phyloP scores from a whole-genome alignment of 108 stramenopile species.

The Nitzschia inconspicua region DNA sequence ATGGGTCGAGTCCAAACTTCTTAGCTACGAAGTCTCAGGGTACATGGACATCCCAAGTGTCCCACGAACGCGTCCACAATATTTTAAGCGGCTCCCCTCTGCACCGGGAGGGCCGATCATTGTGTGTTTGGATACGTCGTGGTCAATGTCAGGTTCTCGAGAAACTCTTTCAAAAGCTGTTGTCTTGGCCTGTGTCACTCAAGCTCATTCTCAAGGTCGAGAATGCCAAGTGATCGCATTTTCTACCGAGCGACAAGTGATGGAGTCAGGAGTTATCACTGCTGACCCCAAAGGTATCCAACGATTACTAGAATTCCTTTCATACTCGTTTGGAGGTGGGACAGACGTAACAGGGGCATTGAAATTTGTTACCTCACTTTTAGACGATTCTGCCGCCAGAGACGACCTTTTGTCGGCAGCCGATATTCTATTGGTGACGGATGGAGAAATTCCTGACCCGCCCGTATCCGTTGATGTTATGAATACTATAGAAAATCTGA shows the following conservation, averaged over 20 bases:
- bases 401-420: constrained; percentile 28
- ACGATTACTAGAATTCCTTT: constrained; percentile 60
- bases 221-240: constrained; percentile 68
- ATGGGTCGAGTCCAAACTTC: constrained; percentile 58
- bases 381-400: too few species aligned
- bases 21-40: constrained; percentile 65
- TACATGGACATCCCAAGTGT: constrained; percentile 57
- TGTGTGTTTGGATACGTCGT: constrained; percentile 78
- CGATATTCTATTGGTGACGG: constrained; percentile 71
- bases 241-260: constrained; percentile 44
- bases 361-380: constrained; percentile 36
- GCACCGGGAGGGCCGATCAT: constrained; percentile 69
- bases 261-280: constrained; percentile 45
- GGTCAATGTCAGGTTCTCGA: constrained; percentile 70
- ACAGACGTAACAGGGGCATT: constrained; percentile 78
- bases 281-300: constrained; percentile 43
- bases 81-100: constrained; percentile 41
- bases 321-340: constrained; percentile 69
- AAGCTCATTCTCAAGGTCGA: constrained; percentile 58
- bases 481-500: constrained; percentile 47
- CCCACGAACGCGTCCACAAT: constrained; percentile 26
- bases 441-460: constrained; percentile 79
- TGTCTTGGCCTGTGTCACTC: constrained; percentile 58
- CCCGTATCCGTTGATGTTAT: constrained; percentile 51
- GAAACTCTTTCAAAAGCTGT: constrained; percentile 74